These are phyloP conservation scores for Eucalyptus polyanthemos DNA, from an alignment of 345 rosid species.

Conservation along the genomic window DNA sequence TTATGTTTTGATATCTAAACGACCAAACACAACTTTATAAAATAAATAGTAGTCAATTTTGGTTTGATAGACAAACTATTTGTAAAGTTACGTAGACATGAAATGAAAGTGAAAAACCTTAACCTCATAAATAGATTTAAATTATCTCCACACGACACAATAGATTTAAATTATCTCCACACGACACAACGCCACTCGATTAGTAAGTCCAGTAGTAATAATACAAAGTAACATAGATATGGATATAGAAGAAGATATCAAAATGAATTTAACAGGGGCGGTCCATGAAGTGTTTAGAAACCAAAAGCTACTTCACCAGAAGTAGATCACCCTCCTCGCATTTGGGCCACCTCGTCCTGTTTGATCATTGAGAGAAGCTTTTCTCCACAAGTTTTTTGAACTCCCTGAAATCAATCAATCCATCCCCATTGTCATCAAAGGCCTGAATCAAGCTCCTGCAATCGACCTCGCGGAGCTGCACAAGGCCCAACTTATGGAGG, in stretches of 20 bases:
- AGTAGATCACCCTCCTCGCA: neutral
- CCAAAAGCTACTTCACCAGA: neutral
- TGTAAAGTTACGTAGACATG: neutral
- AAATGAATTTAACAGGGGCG: neutral
- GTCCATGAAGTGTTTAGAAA: neutral
- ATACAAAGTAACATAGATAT: neutral
- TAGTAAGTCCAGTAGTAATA: neutral
- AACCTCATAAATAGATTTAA: neutral
- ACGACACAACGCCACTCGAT: neutral
- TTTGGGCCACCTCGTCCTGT: neutral
- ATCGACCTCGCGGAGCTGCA: constrained; percentile 27
- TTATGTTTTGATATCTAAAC: neutral
- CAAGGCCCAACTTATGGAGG: constrained; percentile 16
- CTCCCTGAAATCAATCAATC: constrained; percentile 35
- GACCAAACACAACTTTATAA: neutral
- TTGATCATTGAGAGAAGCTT: constrained; percentile 12
- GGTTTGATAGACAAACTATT: neutral
- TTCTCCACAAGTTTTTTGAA: constrained; percentile 29
- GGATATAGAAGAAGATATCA: neutral
- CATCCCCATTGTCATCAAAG: constrained; percentile 42
- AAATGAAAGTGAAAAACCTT: neutral
- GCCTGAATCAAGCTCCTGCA: constrained; percentile 43
- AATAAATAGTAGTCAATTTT: neutral
- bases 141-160: neutral
- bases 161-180: neutral